Percentiles rank a stretch among this genome's conserved stretches.
Conservation (phyloP, 495 filamentous ascomycete species). For the Halenospora varia region DNA sequence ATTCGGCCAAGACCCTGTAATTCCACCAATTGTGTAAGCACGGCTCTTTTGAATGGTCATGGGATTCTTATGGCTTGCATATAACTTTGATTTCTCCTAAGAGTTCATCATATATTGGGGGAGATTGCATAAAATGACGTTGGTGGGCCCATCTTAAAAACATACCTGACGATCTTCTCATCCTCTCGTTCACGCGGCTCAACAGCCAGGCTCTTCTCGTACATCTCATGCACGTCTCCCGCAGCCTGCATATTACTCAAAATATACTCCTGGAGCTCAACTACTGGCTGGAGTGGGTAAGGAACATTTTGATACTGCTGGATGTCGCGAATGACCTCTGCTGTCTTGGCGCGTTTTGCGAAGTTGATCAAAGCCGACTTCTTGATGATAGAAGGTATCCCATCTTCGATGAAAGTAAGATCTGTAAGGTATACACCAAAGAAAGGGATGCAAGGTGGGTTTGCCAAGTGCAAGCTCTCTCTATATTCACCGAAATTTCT, state of each 20-base stretch:
- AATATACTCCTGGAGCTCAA: slow-evolving; percentile 95
- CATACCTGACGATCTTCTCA: slow-evolving; percentile 66
- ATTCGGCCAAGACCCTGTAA: slow-evolving; percentile 31
- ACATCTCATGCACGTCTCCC: slow-evolving; percentile 98
- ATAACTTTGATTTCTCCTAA: slow-evolving; percentile 3
- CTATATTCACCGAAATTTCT: slow-evolving; percentile 98
- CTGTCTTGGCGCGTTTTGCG: slow-evolving; percentile 94
- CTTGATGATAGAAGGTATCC: slow-evolving; percentile 91
- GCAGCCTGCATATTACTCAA: slow-evolving; percentile 90
- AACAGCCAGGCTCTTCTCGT: slow-evolving; percentile 86
- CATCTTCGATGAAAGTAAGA: slow-evolving; percentile 97
- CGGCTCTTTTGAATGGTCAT: slow-evolving; percentile 11
- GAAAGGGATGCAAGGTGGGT: slow-evolving; percentile 97
- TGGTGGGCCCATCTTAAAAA: slow-evolving; percentile 24
- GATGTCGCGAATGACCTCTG: slow-evolving; percentile 95
- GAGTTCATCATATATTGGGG: slow-evolving; percentile 6
- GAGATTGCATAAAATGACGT: slow-evolving; percentile 12
- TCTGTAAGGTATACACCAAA: slow-evolving; percentile 98
- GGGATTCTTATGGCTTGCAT: slow-evolving; percentile 10
- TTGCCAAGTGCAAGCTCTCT: slow-evolving; percentile 85
- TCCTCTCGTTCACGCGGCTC: slow-evolving; percentile 96
- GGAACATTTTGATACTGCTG: slow-evolving; percentile 97
- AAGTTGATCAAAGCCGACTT: slow-evolving; percentile 97
- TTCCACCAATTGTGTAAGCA: slow-evolving; percentile 24
- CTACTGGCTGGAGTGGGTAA: slow-evolving; percentile 82